phyloP scores from a whole-genome alignment of 352 stramenopile species.

The Phytophthora chlamydospora region DNA sequence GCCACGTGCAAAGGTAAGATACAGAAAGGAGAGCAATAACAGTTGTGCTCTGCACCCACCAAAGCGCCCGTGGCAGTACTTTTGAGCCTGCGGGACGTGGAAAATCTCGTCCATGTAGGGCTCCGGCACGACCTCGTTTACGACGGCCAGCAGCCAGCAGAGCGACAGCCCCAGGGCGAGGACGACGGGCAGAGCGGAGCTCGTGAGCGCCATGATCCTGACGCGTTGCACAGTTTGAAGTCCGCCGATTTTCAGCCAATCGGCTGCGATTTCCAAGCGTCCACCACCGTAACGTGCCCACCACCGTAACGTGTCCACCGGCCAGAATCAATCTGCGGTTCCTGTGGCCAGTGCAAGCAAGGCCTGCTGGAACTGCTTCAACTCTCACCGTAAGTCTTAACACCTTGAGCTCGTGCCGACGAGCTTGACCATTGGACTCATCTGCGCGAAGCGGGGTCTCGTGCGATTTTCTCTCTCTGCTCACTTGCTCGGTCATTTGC shows the following conservation, averaged over 20 bases:
- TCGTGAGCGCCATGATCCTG: not conserved
- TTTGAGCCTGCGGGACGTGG: slow-evolving; percentile 79
- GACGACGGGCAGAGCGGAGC: slow-evolving; percentile 15
- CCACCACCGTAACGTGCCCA: not conserved
- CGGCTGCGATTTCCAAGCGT: not conserved
- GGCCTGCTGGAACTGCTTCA: too few relatives aligned
- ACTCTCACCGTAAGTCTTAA: too few relatives aligned
- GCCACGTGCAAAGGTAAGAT: slow-evolving; percentile 1
- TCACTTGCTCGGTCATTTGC: too few relatives aligned
- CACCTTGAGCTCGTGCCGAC: too few relatives aligned
- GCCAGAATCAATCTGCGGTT: not conserved
- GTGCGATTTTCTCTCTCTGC: too few relatives aligned
- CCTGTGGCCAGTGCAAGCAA: too few relatives aligned
- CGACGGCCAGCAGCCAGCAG: slow-evolving; percentile 31
- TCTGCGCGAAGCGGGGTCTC: too few relatives aligned
- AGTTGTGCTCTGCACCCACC: slow-evolving; percentile 32
- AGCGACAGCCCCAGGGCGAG: slow-evolving; percentile 28
- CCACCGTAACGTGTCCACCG: too few relatives aligned
- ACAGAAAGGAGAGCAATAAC: too few relatives aligned
- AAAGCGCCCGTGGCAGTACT: slow-evolving; percentile 79
- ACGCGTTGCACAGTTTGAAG: not conserved
- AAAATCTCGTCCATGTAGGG: slow-evolving; percentile 91
- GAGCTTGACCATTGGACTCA: too few relatives aligned
- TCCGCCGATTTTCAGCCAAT: not conserved
- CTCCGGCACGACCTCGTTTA: slow-evolving; percentile 48